phyloP scores from a whole-genome alignment of 2,329 filamentous ascomycete species.

The Amesomyces nigricolor region DNA sequence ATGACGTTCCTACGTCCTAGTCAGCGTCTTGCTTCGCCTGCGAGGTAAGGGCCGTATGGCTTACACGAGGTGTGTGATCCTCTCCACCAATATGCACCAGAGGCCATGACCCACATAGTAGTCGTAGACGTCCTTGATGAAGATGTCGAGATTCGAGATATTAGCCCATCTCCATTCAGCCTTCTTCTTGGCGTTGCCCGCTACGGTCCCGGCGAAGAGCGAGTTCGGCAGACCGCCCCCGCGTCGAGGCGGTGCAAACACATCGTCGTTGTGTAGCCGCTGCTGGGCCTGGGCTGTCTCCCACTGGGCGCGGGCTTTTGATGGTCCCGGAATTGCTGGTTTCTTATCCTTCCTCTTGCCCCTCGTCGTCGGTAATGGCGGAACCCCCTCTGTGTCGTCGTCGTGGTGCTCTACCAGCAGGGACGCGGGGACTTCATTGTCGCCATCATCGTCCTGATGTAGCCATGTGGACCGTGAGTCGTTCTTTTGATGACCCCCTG shows the following conservation, averaged over 20 bases:
- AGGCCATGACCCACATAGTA: slow-evolving; percentile 81
- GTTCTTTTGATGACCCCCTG: slow-evolving; percentile 16
- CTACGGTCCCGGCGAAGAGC: slow-evolving; percentile 26
- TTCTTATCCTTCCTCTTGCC: slow-evolving; percentile 22
- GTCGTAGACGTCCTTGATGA: slow-evolving; percentile 76
- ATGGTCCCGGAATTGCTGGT: slow-evolving; percentile 36
- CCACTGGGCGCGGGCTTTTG: slow-evolving; percentile 48
- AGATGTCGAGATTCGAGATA: slow-evolving; percentile 81
- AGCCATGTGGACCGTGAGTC: slow-evolving; percentile 25
- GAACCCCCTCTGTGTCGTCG: slow-evolving; percentile 15
- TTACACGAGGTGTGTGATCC: slow-evolving; percentile 66
- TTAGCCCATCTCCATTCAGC: slow-evolving; percentile 93
- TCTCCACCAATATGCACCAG: slow-evolving; percentile 73
- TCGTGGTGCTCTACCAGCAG: slow-evolving; percentile 53
- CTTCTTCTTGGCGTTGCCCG: slow-evolving; percentile 55
- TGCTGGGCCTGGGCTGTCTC: slow-evolving; percentile 49
- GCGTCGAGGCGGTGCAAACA: slow-evolving; percentile 22
- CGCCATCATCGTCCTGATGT: slow-evolving; percentile 42
- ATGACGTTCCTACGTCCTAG: slow-evolving; percentile 57
- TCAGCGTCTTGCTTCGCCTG: slow-evolving; percentile 11
- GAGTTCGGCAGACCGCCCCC: slow-evolving; percentile 29
- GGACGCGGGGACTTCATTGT: slow-evolving; percentile 60
- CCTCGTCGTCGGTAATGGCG: slow-evolving; percentile 19
- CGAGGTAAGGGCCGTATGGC: slow-evolving; percentile 29
- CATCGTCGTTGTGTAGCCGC: slow-evolving; percentile 40